Conservation (phyloP, 768 basidiomycete genomes). For the Peribolospora kevripleyi region DNA sequence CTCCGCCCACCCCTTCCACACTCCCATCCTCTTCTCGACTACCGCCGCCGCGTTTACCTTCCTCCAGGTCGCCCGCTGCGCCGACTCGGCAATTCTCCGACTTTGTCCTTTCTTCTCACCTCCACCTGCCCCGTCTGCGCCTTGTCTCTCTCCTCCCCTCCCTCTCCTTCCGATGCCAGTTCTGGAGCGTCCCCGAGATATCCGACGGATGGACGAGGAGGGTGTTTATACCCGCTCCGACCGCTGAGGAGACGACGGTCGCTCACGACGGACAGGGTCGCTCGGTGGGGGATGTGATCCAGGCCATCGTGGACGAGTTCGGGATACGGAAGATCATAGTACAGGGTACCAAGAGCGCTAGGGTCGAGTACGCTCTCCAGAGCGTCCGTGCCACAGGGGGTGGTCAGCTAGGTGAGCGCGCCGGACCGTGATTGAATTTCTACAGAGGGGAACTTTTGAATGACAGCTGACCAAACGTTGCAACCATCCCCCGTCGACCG, state of each 20-base stretch:
- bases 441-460: too few species aligned
- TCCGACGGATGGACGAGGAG: slow-evolving; percentile 46
- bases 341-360: slow-evolving; percentile 42
- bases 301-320: slow-evolving; percentile 34
- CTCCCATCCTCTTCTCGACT: slow-evolving; percentile 29
- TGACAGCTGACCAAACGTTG: too few species aligned
- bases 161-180: slow-evolving; percentile 31
- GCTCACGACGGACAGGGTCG: too few species aligned
- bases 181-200: slow-evolving; percentile 50
- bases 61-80: slow-evolving; percentile 18
- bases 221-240: slow-evolving; percentile 26
- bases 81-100: slow-evolving; percentile 38
- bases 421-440: too few species aligned
- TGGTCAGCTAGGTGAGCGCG: slow-evolving; percentile 28
- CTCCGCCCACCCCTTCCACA: slow-evolving; percentile 6
- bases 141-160: slow-evolving; percentile 44
- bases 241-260: slow-evolving; percentile 25
- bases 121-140: slow-evolving; percentile 41
- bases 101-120: slow-evolving; percentile 42
- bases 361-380: slow-evolving; percentile 48
- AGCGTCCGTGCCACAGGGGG: slow-evolving; percentile 35
- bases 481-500: too few species aligned
- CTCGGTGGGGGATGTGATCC: slow-evolving; percentile 31
- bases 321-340: slow-evolving; percentile 37
- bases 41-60: slow-evolving; percentile 29